Base-by-base conservation (phyloP, 2,329 filamentous ascomycete genomes). In the Colletotrichum sp. region DNA sequence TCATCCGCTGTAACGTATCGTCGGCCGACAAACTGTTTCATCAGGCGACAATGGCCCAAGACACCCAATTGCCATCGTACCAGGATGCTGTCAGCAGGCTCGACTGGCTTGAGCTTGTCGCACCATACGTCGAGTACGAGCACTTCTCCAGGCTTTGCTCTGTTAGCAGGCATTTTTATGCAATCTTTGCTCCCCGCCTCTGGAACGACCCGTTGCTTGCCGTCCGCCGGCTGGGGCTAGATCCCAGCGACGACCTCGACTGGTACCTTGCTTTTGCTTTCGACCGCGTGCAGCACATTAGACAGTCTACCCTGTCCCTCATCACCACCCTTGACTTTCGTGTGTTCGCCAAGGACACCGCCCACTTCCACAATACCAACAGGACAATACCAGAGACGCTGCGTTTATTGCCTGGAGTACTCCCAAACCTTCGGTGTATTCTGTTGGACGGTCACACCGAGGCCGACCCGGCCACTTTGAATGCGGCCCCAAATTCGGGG, bases 101-200 rank as follows among this genome's bases (percentile, higher is more conserved):
- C 68, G 87, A 91, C 83, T 91, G 90, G 88, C 83, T 91, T 19
- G 81, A 81, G 34, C 77, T 91, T 6, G 87, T 87, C 15, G 88
- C 86, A 8, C 86, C 88, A 2, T 88, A 87, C 77, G 77, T 91
- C 63, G 79, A 81, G 3, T 78, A 84, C 57, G 72, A 79, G 8
- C 85, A 89, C 78, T 89, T 88, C 78, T 79, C 83, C 28, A 81
- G 82, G 9, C 86, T 91, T 59, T 91, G 88, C 79, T 85, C 86
- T 48, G 90, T 91, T 12, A 87, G 84, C 64, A 82, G 79, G 55
- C 85, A 83, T 12, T 91, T 90, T 78, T 86, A 88, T 82, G 72
- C 78, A 57, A 81, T 86, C 25, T 91, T 92, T 79, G 87, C 87
- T 6, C 88, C 89, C 25, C 86, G 84, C 6, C 81, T 92, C 22